phyloP scores from a whole-genome alignment of 345 rosid genomes.

The Lumnitzera littorea region DNA sequence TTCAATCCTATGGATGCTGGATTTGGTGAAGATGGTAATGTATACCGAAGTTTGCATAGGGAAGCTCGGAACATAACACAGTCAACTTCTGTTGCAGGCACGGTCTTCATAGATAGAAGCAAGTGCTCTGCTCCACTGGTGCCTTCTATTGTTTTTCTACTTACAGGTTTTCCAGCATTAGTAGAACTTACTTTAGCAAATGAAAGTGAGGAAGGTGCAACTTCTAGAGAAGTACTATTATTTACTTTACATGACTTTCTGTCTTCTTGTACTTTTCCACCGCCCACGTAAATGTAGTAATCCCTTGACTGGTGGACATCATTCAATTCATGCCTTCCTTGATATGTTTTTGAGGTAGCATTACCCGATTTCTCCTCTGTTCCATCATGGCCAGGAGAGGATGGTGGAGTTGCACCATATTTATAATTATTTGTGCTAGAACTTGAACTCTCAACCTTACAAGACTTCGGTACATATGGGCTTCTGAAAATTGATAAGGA shows the following conservation, averaged over 20 bases:
- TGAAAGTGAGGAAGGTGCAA: conserved; percentile 30
- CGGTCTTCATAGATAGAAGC: conserved; percentile 52
- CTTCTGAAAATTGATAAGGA: conserved; percentile 61
- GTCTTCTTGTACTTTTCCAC: conserved; percentile 40
- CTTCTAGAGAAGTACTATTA: conserved; percentile 39
- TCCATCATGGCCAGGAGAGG: conserved; percentile 52
- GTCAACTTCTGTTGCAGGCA: conserved; percentile 81
- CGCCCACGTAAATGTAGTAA: conserved; percentile 65
- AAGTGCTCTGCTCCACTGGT: conserved; percentile 41
- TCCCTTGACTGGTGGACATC: conserved; percentile 31
- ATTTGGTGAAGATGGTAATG: conserved; percentile 39
- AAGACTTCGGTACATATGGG: conserved; percentile 83
- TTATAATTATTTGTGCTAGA: conserved; percentile 59
- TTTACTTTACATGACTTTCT: conserved; percentile 30
- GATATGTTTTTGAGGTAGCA: conserved; percentile 35
- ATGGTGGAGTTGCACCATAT: conserved; percentile 82
- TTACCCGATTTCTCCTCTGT: conserved; percentile 51
- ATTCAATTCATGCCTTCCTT: conserved; percentile 34
- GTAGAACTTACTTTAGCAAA: conserved; percentile 47
- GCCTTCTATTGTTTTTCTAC: conserved; percentile 44
- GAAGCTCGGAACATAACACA: conserved; percentile 84
- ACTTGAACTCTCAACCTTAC: conserved; percentile 55
- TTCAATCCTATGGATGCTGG: conserved; percentile 40
- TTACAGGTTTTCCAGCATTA: conserved; percentile 39
- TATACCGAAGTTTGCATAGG: conserved; percentile 84